phyloP scores from a whole-genome alignment of 1,139 yeast genomes.

The Lodderomyces pseudojiufengensis region DNA sequence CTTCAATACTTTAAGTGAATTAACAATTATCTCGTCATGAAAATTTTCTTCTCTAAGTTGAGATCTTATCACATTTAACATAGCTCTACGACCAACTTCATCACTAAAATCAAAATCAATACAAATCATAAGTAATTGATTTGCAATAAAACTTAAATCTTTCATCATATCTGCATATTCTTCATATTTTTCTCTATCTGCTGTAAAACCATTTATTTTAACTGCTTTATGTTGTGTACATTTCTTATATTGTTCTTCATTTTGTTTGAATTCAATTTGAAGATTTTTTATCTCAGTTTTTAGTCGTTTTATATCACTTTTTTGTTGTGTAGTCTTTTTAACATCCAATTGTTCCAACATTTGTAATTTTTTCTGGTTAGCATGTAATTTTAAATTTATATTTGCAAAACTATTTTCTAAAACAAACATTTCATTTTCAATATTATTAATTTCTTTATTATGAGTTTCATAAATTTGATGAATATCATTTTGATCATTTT shows the following conservation, averaged over 20 bases:
- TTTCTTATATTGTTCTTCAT: conserved; percentile 1
- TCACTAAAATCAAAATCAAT: conserved; percentile 81
- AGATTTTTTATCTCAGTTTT: conserved; percentile 3
- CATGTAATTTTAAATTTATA: conserved; percentile 1
- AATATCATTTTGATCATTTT: neutral
- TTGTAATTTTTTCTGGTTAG: neutral
- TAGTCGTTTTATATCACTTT: conserved; percentile 1
- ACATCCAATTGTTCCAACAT: neutral
- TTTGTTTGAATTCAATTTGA: conserved; percentile 4
- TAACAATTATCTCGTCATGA: conserved; percentile 2
- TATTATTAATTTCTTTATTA: conserved; percentile 1
- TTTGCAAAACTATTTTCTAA: conserved; percentile 1
- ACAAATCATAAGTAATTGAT: conserved; percentile 68
- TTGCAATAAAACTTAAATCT: conserved; percentile 71
- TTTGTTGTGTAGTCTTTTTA: conserved; percentile 1
- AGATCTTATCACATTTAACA: conserved; percentile 68
- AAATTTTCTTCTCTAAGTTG: conserved; percentile 46
- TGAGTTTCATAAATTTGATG: neutral
- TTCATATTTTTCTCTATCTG: conserved; percentile 13
- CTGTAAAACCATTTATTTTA: conserved; percentile 1
- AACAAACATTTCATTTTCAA: conserved; percentile 1
- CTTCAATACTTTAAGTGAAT: conserved; percentile 60
- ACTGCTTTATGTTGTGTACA: neutral
- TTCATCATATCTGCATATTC: conserved; percentile 36
- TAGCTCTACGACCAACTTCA: conserved; percentile 84